These are phyloP conservation scores for Candida sithepensis DNA, from an alignment of 805 yeast genomes.

Conservation along the genomic window DNA sequence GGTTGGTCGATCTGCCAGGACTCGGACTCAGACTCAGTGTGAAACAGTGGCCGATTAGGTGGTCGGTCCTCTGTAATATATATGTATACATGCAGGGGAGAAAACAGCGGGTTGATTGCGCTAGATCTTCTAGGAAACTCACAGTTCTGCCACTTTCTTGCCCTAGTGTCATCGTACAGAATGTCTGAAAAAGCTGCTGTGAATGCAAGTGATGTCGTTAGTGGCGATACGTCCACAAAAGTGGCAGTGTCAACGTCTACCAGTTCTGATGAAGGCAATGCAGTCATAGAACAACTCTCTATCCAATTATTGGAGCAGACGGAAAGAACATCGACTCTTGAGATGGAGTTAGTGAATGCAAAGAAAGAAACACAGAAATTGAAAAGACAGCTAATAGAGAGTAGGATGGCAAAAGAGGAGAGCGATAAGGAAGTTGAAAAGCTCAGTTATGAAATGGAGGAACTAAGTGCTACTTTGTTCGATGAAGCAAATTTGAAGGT, in stretches of 20 bases:
- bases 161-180: background rate
- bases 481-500: constrained; percentile 87
- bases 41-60: no score
- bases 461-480: constrained; percentile 69
- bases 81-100: no score
- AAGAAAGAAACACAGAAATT: constrained; percentile 31
- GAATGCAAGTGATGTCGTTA: background rate
- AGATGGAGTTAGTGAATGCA: constrained; percentile 28
- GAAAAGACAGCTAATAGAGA: constrained; percentile 29
- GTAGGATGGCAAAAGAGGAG: constrained; percentile 35
- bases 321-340: constrained; percentile 19
- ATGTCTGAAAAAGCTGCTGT: background rate
- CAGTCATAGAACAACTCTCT: constrained; percentile 23
- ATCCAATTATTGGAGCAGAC: constrained; percentile 26
- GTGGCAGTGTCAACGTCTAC: background rate
- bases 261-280: constrained; percentile 4
- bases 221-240: no score
- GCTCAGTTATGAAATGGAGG: constrained; percentile 74
- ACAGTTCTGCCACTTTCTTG: background rate
- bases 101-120: no score
- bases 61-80: no score
- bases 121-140: no score
- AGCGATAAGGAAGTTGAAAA: constrained; percentile 60
- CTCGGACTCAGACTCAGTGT: no score
- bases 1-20: no score